These are phyloP conservation scores for Sungouiella thailandica DNA, from an alignment of 805 yeast species.

Conservation along the genomic window DNA sequence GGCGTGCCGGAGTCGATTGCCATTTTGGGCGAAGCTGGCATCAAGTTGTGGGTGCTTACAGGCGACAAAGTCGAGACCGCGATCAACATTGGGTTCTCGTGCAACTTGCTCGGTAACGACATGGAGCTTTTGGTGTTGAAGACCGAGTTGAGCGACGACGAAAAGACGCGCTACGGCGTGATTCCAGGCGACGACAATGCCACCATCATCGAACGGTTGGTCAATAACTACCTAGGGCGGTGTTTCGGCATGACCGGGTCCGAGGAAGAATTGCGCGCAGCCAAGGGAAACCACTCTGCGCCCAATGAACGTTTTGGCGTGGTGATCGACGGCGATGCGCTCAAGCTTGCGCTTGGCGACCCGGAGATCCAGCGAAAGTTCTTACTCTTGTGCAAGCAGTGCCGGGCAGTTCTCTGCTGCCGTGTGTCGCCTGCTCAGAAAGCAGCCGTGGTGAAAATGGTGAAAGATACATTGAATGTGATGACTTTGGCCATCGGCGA, in stretches of 20 bases:
- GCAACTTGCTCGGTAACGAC: slow-evolving; percentile 69
- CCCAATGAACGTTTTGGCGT: slow-evolving; percentile 56
- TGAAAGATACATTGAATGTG: slow-evolving; percentile 58
- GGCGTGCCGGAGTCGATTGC: slow-evolving; percentile 84
- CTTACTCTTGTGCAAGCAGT: slow-evolving; percentile 66
- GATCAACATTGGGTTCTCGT: slow-evolving; percentile 80
- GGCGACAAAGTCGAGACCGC: slow-evolving; percentile 92
- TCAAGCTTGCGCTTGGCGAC: slow-evolving; percentile 40
- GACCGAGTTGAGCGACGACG: slow-evolving; percentile 24
- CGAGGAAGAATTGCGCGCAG: slow-evolving; percentile 46
- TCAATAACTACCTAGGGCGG: slow-evolving; percentile 48
- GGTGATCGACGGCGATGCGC: slow-evolving; percentile 67
- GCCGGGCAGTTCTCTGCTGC: slow-evolving; percentile 76
- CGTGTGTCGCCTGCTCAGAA: slow-evolving; percentile 82
- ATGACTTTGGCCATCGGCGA: slow-evolving; percentile 82
- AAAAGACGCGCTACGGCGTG: slow-evolving; percentile 17
- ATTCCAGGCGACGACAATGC: slow-evolving; percentile 13
- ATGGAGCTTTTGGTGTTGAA: slow-evolving; percentile 69
- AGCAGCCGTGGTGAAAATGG: slow-evolving; percentile 67
- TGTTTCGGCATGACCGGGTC: slow-evolving; percentile 60
- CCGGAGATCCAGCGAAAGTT: slow-evolving; percentile 42
- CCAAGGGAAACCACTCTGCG: slow-evolving; percentile 59
- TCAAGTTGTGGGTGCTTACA: slow-evolving; percentile 80
- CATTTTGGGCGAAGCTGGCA: slow-evolving; percentile 67
- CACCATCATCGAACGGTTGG: slow-evolving; percentile 42